A percentile compares a stretch with the other conserved stretches of the same genome.
Conservation (phyloP, 805 yeast species). For the Candida krabiensis region DNA sequence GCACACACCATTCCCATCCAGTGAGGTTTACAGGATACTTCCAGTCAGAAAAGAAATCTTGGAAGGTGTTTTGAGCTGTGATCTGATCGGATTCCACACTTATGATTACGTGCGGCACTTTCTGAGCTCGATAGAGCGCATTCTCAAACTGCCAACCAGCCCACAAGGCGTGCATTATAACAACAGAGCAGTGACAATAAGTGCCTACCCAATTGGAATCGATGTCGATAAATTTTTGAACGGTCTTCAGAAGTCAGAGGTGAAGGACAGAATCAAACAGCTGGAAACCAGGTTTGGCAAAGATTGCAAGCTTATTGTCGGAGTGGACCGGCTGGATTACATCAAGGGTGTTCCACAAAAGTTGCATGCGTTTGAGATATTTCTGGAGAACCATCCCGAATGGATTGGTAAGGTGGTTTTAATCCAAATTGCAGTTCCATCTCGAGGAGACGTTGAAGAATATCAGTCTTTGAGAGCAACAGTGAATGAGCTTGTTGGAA, state of each 20-base stretch:
- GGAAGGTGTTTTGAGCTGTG: constrained; percentile 90
- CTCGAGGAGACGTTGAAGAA: constrained; percentile 97
- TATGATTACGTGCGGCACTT: constrained; percentile 98
- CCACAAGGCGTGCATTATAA: constrained; percentile 88
- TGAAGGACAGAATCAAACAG: constrained; percentile 62
- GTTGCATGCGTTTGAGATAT: constrained; percentile 92
- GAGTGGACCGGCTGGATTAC: constrained; percentile 94
- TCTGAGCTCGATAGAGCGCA: constrained; percentile 81
- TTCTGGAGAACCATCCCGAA: constrained; percentile 89
- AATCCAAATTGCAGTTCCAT: constrained; percentile 96
- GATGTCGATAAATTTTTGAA: constrained; percentile 89
- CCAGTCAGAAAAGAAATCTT: constrained; percentile 94
- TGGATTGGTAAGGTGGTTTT: constrained; percentile 97
- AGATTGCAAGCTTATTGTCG: constrained; percentile 85
- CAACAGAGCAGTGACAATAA: constrained; percentile 77
- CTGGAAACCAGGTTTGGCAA: constrained; percentile 62
- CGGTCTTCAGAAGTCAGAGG: constrained; percentile 66
- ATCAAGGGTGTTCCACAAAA: constrained; percentile 98
- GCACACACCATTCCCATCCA: constrained; percentile 97
- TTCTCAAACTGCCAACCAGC: constrained; percentile 75
- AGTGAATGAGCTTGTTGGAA: constrained; percentile 93
- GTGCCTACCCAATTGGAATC: constrained; percentile 99
- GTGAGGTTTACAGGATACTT: constrained; percentile 91
- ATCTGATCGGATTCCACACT: constrained; percentile 97
- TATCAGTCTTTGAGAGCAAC: constrained; percentile 91